Conservation (phyloP, 2,329 filamentous ascomycete species). For the Colletotrichum sp. region DNA sequence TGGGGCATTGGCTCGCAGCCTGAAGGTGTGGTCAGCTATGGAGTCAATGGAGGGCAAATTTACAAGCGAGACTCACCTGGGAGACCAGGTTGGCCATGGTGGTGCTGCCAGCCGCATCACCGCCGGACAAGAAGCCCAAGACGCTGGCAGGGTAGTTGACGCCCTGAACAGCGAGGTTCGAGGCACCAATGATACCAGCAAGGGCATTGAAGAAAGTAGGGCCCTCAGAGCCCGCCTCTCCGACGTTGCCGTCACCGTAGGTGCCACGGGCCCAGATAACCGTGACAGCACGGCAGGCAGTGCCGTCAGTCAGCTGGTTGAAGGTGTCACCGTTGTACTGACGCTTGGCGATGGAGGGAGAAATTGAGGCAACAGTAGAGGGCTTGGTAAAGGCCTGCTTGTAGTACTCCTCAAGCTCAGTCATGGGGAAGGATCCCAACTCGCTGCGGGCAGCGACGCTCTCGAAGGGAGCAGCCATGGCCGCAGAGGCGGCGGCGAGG, state of each 20-base stretch:
- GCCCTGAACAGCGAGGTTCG: slow-evolving; percentile 56
- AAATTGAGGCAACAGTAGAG: background rate
- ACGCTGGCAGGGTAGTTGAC: slow-evolving; percentile 55
- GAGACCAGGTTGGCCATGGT: slow-evolving; percentile 38
- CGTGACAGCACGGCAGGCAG: slow-evolving; percentile 49
- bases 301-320: slow-evolving; percentile 24
- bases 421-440: slow-evolving; percentile 2
- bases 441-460: background rate
- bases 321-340: slow-evolving; percentile 19
- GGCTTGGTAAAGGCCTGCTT: background rate
- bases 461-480: slow-evolving; percentile 13
- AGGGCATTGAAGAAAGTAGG: slow-evolving; percentile 55
- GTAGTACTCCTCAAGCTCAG: slow-evolving; percentile 22
- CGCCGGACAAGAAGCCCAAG: slow-evolving; percentile 49
- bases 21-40: slow-evolving; percentile 20
- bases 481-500: slow-evolving; percentile 10
- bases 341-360: slow-evolving; percentile 1
- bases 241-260: slow-evolving; percentile 56
- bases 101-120: slow-evolving; percentile 45
- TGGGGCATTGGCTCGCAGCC: slow-evolving; percentile 46
- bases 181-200: slow-evolving; percentile 40
- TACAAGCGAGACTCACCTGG: background rate
- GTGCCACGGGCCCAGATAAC: slow-evolving; percentile 63
- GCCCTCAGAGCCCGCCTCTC: slow-evolving; percentile 44
- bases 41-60: background rate